Base-by-base conservation (phyloP, 2,329 filamentous ascomycete genomes). In the Claviceps sp. region DNA sequence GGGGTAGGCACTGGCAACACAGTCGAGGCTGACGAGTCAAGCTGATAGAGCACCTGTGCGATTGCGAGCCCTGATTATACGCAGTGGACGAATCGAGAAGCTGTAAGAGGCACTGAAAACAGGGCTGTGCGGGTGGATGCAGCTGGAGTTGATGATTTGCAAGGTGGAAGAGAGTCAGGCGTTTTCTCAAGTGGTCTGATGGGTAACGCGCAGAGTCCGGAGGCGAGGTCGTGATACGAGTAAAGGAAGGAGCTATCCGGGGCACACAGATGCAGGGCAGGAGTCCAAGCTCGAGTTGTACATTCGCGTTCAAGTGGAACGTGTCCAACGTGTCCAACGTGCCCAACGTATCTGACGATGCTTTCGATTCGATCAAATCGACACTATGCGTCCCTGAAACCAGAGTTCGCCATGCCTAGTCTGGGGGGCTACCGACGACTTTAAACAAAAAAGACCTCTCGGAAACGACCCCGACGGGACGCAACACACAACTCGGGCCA, bases 181-280 rank as follows among this genome's bases (percentile, higher is more conserved):
- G 30, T 34, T 34, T 1, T 34, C 30, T 34, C 40, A 42, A 42
- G n/a, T 22, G 40, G 18, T 42, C 18, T 42, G 40, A 16, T 42
- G 40, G 38, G 52, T 26, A n/a, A 38, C 43, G 48, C 50, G 48
- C 38, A 18, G 41, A 43, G 41, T 45, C 16, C 6, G 50, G 26
- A 46, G 26, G 41, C 44, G 41, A 45, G 52, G 6, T 38, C n/a
- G 41, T 26, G 26, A 50, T 51, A 41, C 42, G 34, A 47, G 41
- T 18, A 11, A 18, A 37, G 52, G 52, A 51, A 54, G 52, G 52
- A 51, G 50, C 50, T 37, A 50, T 47, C 46, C 37, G 26, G 46
- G 18, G 37, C 11, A 40, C n/a, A 26, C 38, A 47, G 22, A 43
- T 26, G 16, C 44, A 20, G 22, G 44, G 37, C 37, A 53, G n/a